These are phyloP conservation scores for Penicillium flavigenum DNA, from an alignment of 495 filamentous ascomycete species.

Conservation along the genomic window DNA sequence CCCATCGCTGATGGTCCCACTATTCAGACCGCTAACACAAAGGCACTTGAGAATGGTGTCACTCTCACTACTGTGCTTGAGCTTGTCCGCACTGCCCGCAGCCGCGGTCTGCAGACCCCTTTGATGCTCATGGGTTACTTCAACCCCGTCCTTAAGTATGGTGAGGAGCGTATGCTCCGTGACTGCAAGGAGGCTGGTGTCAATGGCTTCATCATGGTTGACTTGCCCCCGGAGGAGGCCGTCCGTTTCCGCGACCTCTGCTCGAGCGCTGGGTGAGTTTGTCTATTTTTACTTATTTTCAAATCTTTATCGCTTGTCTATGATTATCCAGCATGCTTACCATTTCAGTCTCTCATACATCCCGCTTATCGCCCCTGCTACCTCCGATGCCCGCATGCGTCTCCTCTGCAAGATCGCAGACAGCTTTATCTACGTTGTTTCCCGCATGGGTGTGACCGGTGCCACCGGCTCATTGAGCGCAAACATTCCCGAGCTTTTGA, in stretches of 20 bases:
- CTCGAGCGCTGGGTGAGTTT: constrained; percentile 64
- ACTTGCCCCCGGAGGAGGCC: constrained; percentile 95
- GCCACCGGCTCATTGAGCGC: constrained; percentile 78
- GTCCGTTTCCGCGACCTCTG: constrained; percentile 86
- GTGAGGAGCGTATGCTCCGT: constrained; percentile 80
- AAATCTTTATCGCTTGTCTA: background rate
- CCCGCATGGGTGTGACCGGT: constrained; percentile 94
- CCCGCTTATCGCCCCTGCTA: constrained; percentile 90
- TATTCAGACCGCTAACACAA: constrained; percentile 87
- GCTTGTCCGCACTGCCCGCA: constrained; percentile 75
- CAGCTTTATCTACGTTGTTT: constrained; percentile 99
- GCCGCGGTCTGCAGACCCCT: constrained; percentile 72
- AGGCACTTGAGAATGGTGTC: constrained; percentile 85
- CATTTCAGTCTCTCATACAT: constrained; percentile 78
- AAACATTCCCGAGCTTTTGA: constrained; percentile 75
- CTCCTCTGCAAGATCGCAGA: constrained; percentile 95
- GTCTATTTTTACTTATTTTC: background rate
- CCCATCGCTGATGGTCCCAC: constrained; percentile 95
- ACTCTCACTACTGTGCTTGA: constrained; percentile 73
- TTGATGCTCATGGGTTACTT: constrained; percentile 98
- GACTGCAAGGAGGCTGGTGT: constrained; percentile 85
- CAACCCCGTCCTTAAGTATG: constrained; percentile 90
- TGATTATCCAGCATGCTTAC: background rate
- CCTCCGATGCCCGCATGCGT: constrained; percentile 90
- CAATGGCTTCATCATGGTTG: constrained; percentile 97